Percentiles rank a stretch among this genome's conserved stretches.
Evolutionary conservation across 2,329 filamentous ascomycete genomes (phyloP).

Genomic region (Raffaelea albimanens): DNA sequence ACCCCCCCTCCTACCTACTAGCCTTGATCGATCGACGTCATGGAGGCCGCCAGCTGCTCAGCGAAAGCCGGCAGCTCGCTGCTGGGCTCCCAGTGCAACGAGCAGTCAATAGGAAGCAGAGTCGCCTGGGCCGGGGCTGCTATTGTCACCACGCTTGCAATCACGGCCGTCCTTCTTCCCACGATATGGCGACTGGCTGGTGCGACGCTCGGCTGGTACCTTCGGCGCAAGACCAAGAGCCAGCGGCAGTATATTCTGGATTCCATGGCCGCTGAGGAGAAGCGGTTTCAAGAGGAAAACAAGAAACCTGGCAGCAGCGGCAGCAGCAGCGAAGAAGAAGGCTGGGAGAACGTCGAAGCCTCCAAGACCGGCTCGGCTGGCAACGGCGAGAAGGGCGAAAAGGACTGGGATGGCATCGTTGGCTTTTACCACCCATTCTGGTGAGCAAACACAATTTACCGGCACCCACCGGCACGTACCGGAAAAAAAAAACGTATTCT

Average conservation of each 20-base stretch:
- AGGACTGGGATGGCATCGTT: constrained; percentile 73
- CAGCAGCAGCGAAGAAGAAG: constrained; percentile 40
- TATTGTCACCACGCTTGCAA: constrained; percentile 10
- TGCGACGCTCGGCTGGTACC: constrained; percentile 45
- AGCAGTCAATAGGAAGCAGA: too few relatives aligned
- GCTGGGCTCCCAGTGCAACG: too few relatives aligned
- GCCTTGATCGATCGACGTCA: too few relatives aligned
- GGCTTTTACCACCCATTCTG: constrained; percentile 99
- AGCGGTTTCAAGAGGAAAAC: constrained; percentile 23
- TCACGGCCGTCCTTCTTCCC: constrained; percentile 24
- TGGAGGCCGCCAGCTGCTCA: too few relatives aligned
- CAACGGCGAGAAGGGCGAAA: constrained; percentile 31
- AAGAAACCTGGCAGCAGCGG: constrained; percentile 25
- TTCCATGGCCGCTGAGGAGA: constrained; percentile 37
- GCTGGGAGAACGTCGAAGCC: constrained; percentile 61
- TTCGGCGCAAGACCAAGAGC: constrained; percentile 54
- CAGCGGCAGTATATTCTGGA: constrained; percentile 48
- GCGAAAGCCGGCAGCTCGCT: too few relatives aligned
- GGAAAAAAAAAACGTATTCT: not conserved
- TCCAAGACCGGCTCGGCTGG: constrained; percentile 25
- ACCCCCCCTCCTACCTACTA: too few relatives aligned
- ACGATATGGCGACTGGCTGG: constrained; percentile 30
- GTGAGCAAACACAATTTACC: too few relatives aligned
- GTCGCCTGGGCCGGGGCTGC: not conserved
- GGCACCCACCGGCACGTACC: not conserved